These are phyloP conservation scores for Pachysolen tannophilus DNA, from an alignment of 805 yeast species.

Conservation along the genomic window DNA sequence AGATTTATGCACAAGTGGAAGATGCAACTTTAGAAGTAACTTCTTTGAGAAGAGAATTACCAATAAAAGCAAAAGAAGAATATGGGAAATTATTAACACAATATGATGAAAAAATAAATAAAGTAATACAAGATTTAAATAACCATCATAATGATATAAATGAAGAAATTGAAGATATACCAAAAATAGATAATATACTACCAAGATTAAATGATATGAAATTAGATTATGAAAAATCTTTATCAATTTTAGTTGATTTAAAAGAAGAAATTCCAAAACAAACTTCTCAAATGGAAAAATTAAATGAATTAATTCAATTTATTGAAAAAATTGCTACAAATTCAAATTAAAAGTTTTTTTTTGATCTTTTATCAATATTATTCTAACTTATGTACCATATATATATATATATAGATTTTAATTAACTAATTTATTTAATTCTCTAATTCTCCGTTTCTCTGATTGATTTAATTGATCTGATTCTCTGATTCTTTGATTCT, in stretches of 20 bases:
- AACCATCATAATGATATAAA: too few relatives aligned
- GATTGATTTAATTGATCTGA: too few relatives aligned
- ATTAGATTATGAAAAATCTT: conserved; percentile 3
- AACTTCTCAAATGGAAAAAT: conserved; percentile 3
- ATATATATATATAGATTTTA: too few relatives aligned
- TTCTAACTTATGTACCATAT: too few relatives aligned
- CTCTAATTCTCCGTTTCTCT: too few relatives aligned
- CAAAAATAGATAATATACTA: not conserved
- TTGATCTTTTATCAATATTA: too few relatives aligned
- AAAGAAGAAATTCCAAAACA: conserved; percentile 3
- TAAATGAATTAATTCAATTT: conserved; percentile 3
- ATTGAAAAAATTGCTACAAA: conserved; percentile 1
- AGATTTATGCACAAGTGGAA: conserved; percentile 52
- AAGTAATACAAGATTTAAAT: too few relatives aligned
- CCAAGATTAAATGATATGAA: conserved; percentile 5
- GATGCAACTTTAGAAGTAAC: conserved; percentile 51
- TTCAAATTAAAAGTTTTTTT: too few relatives aligned
- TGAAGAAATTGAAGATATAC: conserved; percentile 15
- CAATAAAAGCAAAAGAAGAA: conserved; percentile 28
- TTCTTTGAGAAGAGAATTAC: conserved; percentile 44
- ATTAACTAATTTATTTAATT: too few relatives aligned
- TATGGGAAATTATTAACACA: conserved; percentile 23
- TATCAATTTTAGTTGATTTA: not conserved
- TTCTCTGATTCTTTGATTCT: too few relatives aligned
- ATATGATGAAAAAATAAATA: not conserved